Evolutionary conservation across 2,329 filamentous ascomycete genomes (phyloP), one percentile per base, ranked within the genome.

Genomic region (Colletotrichum horii): DNA sequence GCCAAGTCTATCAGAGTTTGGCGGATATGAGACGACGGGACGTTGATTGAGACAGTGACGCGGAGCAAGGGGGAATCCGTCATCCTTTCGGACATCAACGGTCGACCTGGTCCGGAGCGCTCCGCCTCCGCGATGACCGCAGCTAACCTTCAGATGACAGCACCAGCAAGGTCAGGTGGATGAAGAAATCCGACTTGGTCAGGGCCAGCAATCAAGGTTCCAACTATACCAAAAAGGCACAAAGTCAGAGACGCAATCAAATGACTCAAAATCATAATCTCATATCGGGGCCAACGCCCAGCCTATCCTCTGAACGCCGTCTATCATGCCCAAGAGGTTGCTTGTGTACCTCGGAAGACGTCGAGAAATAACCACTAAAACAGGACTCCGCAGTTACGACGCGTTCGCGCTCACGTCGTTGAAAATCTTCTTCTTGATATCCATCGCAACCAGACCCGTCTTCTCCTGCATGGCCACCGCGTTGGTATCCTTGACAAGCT

Each of bases 391-490:
- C 22, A 15, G 19, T 24, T 52, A 75, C 24, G 65, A 77, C 32
- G 66, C 58, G 14, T 78, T 78, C 19, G 74, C 68, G 52, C 82
- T 82, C 56, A 88, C 78, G 15, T 85, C 80, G 77, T 88, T 89
- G 78, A 94, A 94, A 7, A 94, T 84, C 80, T 89, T 89, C 66
- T 89, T 89, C 86, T 94, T 94, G 77, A 94, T 88, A 79, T 91
- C 88, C 1, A 88, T 87, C 3, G 92, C 91, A 81, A 93, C 85
- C 77, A 94, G 80, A 0, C 92, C 92, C n/a, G 90, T 91, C 79
- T 85, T 86, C 84, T 93, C 92, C 82, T 93, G 91, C 11, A 88
- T 87, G 3, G 90, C 90, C 78, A 94, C 90, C 82, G 90, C 87
- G 78, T 88, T 90, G n/a, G 89, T 86, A n/a, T 92, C 91, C 71